A percentile compares a stretch with the other conserved stretches of the same genome.
phyloP scores from a whole-genome alignment of 805 yeast species.

The Wickerhamiella spandovensis region DNA sequence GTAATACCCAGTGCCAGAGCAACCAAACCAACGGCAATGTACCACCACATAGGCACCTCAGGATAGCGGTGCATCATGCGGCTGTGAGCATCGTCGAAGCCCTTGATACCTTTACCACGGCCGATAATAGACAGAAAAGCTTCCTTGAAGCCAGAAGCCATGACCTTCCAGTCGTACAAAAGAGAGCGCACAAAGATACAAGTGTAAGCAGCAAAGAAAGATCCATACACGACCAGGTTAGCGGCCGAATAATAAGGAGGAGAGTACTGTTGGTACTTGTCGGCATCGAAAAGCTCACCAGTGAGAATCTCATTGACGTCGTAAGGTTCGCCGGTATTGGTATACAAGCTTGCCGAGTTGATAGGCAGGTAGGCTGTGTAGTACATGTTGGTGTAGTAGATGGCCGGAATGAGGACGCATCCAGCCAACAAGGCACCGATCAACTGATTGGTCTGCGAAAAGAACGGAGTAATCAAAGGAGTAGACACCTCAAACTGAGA shows the following conservation, averaged over 20 bases:
- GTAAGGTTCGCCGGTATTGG: constrained; percentile 33
- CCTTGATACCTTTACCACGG: constrained; percentile 10
- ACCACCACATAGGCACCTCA: constrained; percentile 45
- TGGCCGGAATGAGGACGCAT: constrained; percentile 19
- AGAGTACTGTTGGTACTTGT: constrained; percentile 35
- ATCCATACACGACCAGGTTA: constrained; percentile 38
- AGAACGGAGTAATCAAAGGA: constrained; percentile 33
- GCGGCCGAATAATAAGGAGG: constrained; percentile 50
- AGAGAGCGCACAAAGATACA: constrained; percentile 38
- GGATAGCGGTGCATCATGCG: constrained; percentile 35
- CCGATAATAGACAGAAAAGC: constrained; percentile 4
- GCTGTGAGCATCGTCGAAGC: constrained; percentile 34
- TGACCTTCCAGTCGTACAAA: constrained; percentile 30
- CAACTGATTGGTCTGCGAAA: constrained; percentile 23
- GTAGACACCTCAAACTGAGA: constrained; percentile 18
- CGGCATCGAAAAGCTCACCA: constrained; percentile 29
- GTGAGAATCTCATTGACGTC: constrained; percentile 32
- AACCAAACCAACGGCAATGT: constrained; percentile 29
- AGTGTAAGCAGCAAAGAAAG: constrained; percentile 39
- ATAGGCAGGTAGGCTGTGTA: constrained; percentile 43
- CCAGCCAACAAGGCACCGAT: constrained; percentile 25
- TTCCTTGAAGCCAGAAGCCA: constrained; percentile 18
- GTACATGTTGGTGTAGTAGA: constrained; percentile 34
- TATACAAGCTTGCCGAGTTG: constrained; percentile 30
- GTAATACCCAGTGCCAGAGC: constrained; percentile 34